Base-by-base conservation (phyloP, 495 filamentous ascomycete genomes). In the Xeromyces bisporus region DNA sequence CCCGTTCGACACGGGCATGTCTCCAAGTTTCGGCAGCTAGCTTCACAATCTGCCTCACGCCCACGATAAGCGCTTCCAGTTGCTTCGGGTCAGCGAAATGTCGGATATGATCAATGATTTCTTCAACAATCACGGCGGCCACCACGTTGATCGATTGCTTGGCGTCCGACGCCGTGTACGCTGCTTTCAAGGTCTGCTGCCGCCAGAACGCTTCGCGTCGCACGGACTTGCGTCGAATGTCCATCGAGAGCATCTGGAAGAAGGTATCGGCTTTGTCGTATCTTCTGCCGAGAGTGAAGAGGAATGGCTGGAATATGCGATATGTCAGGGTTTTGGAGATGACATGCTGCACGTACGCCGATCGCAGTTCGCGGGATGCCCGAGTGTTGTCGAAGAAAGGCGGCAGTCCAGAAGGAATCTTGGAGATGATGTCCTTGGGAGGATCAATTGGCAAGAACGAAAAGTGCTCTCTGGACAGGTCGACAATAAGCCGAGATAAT, bases 21-120 rank as follows among this genome's bases (percentile, higher is more conserved):
- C 71, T 51, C 71, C 71, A 76, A 2, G 71, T 75, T 34, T 76
- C 71, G 0, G 71, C 68, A 0, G 71, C 71, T 4, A 69, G 57
- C 35, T 76, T 76, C 13, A 76, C 71, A 28, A 75, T 69, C 32
- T 64, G 61, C 15, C 64, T 53, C 7, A 76, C 63, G 6, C 55
- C 60, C 1, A 47, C 56, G 8, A 58, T 47, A 6, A 75, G 55
- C 2, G 62, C 46, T 20, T 76, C 69, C 23, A 68, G 52, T 31
- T 64, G 63, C 9, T 53, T 55, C 10, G 65, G 62, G 29, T 72
- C 68, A 3, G 66, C 62, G 31, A 74, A 74, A 33, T 69, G 65
- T 34, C 60, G 66, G 40, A 76, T 63, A 12, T 65, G 62, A 32
- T 58, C 59, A 21, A 71, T 52, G 30, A 75, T 72, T 39, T 75